Conservation (phyloP, 1,139 yeast genomes). For the Candida smagusa region DNA sequence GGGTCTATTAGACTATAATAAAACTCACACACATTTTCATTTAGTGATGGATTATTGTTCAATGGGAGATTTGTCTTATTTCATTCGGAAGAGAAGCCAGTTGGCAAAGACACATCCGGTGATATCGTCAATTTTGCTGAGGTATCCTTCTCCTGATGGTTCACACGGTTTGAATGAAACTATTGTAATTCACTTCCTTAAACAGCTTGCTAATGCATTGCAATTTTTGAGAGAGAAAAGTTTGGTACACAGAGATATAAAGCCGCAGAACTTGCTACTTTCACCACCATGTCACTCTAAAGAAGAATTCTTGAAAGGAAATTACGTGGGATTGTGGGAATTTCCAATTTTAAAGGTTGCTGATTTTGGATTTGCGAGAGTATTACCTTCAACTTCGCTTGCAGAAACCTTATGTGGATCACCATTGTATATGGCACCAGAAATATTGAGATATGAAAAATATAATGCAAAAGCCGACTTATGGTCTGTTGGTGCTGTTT, state of each 20-base stretch:
- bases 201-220: slow-evolving; percentile 83
- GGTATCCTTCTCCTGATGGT: slow-evolving; percentile 80
- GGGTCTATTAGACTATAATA: slow-evolving; percentile 74
- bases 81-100: slow-evolving; percentile 74
- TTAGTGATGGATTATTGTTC: slow-evolving; percentile 97
- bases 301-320: slow-evolving; percentile 51
- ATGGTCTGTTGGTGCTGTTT: slow-evolving; percentile 97
- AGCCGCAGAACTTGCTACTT: slow-evolving; percentile 85
- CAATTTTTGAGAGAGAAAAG: slow-evolving; percentile 77
- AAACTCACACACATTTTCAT: slow-evolving; percentile 77
- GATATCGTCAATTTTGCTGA: slow-evolving; percentile 66
- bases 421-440: slow-evolving; percentile 98
- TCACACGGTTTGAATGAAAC: slow-evolving; percentile 78
- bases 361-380: slow-evolving; percentile 96
- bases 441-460: slow-evolving; percentile 87
- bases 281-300: slow-evolving; percentile 70
- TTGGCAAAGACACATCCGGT: slow-evolving; percentile 75
- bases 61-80: slow-evolving; percentile 86
- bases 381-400: slow-evolving; percentile 85
- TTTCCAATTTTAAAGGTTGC: slow-evolving; percentile 90
- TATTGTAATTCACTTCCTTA: slow-evolving; percentile 77
- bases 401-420: slow-evolving; percentile 98
- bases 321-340: slow-evolving; percentile 79
- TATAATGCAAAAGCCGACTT: slow-evolving; percentile 96
- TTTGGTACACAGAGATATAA: slow-evolving; percentile 89